Percentiles rank a stretch among this genome's conserved stretches.
These are phyloP conservation scores for Puccinia novopanici DNA, from an alignment of 1,284 basidiomycete species.

Conservation along the genomic window DNA sequence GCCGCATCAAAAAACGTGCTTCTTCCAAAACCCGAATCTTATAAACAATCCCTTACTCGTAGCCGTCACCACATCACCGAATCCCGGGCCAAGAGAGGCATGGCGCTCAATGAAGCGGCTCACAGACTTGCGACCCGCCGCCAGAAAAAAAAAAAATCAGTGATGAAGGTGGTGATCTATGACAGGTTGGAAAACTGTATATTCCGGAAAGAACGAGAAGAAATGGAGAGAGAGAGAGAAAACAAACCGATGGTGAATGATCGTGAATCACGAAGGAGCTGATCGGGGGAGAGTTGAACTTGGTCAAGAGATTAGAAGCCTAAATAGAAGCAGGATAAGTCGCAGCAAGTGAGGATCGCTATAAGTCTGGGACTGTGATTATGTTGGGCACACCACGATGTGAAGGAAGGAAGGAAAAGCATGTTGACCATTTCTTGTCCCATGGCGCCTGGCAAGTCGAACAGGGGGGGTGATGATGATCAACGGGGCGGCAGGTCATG, in stretches of 20 bases:
- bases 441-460: conserved; percentile 34
- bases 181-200: too few species aligned
- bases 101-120: conserved; percentile 30
- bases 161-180: not conserved
- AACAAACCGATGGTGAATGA: conserved; percentile 29
- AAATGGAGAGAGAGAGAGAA: not conserved
- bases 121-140: conserved; percentile 9
- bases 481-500: too few species aligned
- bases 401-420: too few species aligned
- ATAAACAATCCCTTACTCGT: conserved; percentile 9
- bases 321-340: not conserved
- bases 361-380: not conserved
- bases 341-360: too few species aligned
- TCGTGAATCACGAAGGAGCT: conserved; percentile 44
- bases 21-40: not conserved
- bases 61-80: conserved; percentile 19
- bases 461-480: not conserved
- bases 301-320: conserved; percentile 44
- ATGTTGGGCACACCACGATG: not conserved
- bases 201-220: not conserved
- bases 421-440: conserved; percentile 47
- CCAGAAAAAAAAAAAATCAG: not conserved
- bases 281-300: conserved; percentile 11
- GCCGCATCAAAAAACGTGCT: not conserved
- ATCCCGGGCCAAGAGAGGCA: not conserved